These are phyloP conservation scores for Neopestalotiopsis sp. DNA, from an alignment of 2,329 filamentous ascomycete genomes.

Conservation along the genomic window DNA sequence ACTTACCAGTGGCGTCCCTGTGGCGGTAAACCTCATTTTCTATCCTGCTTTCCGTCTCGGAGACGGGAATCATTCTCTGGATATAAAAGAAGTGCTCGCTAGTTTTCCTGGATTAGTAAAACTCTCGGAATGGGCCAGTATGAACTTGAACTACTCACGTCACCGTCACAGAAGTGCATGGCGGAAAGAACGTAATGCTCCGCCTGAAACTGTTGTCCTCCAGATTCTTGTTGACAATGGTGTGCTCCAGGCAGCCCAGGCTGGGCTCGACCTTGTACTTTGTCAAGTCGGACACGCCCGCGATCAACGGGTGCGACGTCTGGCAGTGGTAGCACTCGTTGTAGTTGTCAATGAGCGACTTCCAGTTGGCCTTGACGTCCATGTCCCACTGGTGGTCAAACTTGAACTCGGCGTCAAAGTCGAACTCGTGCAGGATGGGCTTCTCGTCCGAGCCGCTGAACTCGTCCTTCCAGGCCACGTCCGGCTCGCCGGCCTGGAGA, in stretches of 20 bases:
- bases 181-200: conserved; percentile 45
- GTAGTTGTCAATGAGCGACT: conserved; percentile 67
- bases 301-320: conserved; percentile 63
- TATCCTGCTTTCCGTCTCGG: conserved; percentile 47
- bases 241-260: conserved; percentile 42
- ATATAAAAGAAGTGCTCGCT: conserved; percentile 57
- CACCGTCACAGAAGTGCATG: conserved; percentile 44
- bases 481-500: conserved; percentile 52
- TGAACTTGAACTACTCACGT: conserved; percentile 37
- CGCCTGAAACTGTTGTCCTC: conserved; percentile 31
- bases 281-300: conserved; percentile 60
- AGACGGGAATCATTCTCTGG: conserved; percentile 54
- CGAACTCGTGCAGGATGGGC: conserved; percentile 48
- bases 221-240: conserved; percentile 42
- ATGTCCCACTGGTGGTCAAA: conserved; percentile 65
- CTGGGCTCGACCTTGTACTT: conserved; percentile 48
- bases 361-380: conserved; percentile 65
- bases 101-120: neutral
- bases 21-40: conserved; percentile 59
- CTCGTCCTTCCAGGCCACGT: conserved; percentile 58
- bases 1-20: conserved; percentile 39
- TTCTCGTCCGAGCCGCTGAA: conserved; percentile 54
- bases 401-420: conserved; percentile 55
- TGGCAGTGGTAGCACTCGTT: conserved; percentile 72
- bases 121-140: neutral